Percentiles rank a stretch among this genome's conserved stretches.
phyloP scores from a whole-genome alignment of 768 basidiomycete genomes.

The Phaffia australis region DNA sequence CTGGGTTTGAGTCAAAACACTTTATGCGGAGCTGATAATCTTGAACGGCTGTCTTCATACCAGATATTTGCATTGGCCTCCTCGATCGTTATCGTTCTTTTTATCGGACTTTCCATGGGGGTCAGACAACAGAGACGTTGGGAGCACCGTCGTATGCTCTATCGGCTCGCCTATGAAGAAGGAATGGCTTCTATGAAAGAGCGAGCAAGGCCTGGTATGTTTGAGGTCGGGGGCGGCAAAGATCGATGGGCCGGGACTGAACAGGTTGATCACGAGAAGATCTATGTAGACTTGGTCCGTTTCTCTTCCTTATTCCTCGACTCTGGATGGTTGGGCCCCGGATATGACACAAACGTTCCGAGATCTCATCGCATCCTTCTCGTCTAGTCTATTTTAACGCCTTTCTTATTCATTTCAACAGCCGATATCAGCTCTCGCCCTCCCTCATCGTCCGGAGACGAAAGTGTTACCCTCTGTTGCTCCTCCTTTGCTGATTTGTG shows the following conservation, averaged over 20 bases:
- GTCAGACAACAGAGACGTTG: conserved; percentile 11
- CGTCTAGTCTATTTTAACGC: not conserved
- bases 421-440: not conserved
- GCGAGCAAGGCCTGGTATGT: not conserved
- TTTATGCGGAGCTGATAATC: no score
- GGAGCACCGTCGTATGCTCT: not conserved
- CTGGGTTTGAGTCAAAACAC: no score
- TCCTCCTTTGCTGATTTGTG: conserved; percentile 12
- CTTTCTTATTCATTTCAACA: not conserved
- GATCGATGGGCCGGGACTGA: no score
- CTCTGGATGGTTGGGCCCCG: not conserved
- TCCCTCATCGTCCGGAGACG: not conserved
- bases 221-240: not conserved
- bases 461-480: conserved; percentile 10
- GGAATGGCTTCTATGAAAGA: no score
- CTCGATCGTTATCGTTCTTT: conserved; percentile 7
- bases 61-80: conserved; percentile 17
- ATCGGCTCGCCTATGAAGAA: not conserved
- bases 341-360: conserved; percentile 1
- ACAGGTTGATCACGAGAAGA: no score
- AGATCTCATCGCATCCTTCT: not conserved
- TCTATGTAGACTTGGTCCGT: no score
- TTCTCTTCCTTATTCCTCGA: no score
- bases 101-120: conserved; percentile 4
- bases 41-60: no score